phyloP scores from a whole-genome alignment of 352 stramenopile genomes.

The Phytopythium boreale region DNA sequence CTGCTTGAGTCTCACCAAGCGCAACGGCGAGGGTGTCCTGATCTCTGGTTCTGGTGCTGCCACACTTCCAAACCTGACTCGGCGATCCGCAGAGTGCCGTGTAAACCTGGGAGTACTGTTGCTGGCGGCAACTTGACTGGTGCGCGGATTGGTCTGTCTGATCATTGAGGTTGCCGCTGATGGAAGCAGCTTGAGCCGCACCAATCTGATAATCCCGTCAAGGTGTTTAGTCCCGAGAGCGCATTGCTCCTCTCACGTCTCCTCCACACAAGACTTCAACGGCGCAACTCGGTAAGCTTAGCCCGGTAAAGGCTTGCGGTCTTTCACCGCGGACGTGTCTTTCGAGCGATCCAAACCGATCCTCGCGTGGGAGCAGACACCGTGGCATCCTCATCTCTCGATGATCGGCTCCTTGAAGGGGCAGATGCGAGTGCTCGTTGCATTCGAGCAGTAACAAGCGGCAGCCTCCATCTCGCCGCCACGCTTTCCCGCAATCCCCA shows the following conservation, averaged over 20 bases:
- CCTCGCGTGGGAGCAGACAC: neutral
- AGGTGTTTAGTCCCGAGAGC: conserved; percentile 4
- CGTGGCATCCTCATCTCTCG: conserved; percentile 1
- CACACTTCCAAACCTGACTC: too few species aligned
- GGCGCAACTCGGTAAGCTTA: too few species aligned
- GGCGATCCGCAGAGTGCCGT: too few species aligned
- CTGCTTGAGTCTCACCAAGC: too few species aligned
- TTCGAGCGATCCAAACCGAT: neutral
- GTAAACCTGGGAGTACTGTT: too few species aligned
- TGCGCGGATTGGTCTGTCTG: too few species aligned
- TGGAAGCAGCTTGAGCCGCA: too few species aligned
- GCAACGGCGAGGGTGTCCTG: too few species aligned
- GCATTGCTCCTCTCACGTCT: neutral
- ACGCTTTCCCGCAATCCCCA: neutral
- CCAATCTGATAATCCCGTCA: too few species aligned
- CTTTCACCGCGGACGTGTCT: neutral
- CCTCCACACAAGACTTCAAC: neutral
- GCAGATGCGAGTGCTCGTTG: too few species aligned
- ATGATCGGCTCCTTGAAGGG: neutral
- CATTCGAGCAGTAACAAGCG: neutral
- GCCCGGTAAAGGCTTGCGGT: neutral
- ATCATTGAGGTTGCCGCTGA: neutral
- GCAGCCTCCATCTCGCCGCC: neutral
- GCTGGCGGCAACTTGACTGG: too few species aligned
- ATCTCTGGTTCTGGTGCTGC: neutral